Evolutionary conservation across 202 grass and related monocot species (phyloP), one percentile per base, ranked within the genome.

Genomic region (Carex arenaria): DNA sequence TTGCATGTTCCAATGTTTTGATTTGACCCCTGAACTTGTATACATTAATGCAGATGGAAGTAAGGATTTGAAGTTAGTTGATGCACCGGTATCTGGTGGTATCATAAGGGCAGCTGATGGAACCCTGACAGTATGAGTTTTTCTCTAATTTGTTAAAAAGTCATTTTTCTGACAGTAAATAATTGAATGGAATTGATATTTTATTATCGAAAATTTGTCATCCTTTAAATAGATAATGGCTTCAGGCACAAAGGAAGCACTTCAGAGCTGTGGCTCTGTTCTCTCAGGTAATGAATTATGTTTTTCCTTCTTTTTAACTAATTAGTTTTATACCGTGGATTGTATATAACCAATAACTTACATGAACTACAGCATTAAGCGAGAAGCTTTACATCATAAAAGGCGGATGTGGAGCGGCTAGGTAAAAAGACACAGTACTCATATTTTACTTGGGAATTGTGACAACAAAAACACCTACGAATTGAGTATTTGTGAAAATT

Each of bases 381-480:
- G 92, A 98, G 83, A 98, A 98, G 72, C 93, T 98, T 85, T 98
- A 98, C 89, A 80, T 93, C 86, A 98, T 98, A 57, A 89, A 87
- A 91, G 95, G 95, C 85, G 95, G 95, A 88, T 98, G 95, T 87
- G 95, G 92, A 94, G 95, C 92, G 36, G 92, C 95, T 85, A 94
- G 95, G 95, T 98, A 89, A 93, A 62, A 38, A 84, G 5, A 53
- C 55, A 80, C 49, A 80, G 7, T 14, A 66, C 61, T 51, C 38
- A 66, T 62, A 45, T 76, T 75, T 56, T 63, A 78, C 59, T 61
- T 65, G 14, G 43, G 10, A 49, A 80, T 45, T 26, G n/a, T 80
- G 49, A 5, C 64, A 47, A 30, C 38, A 55, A 42, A 40, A 40
- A 68, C 51, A 55, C 14, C 72, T 26, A 76, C 12, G 56, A 56